phyloP scores from a whole-genome alignment of 75 land plant species.

The Pinus albicaulis region DNA sequence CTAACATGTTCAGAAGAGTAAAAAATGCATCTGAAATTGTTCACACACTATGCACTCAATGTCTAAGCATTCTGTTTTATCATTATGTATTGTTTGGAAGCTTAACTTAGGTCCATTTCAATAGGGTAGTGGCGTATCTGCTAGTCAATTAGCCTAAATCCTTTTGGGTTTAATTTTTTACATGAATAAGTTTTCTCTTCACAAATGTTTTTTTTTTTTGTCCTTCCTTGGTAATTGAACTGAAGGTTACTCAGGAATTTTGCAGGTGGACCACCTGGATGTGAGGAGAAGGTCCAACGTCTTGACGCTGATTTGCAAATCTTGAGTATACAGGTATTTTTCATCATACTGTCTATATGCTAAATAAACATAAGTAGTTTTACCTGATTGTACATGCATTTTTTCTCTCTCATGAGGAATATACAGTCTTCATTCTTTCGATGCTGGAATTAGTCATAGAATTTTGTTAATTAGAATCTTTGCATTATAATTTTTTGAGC shows the following conservation, averaged over 20 bases:
- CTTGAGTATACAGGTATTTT: slow-evolving; percentile 74
- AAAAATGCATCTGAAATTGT: no score
- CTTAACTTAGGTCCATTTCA: no score
- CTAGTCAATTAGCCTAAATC: not conserved
- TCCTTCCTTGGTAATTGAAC: not conserved
- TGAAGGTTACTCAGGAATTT: not conserved
- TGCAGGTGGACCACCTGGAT: slow-evolving; percentile 53
- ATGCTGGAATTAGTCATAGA: not conserved
- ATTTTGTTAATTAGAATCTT: not conserved
- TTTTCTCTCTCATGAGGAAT: not conserved
- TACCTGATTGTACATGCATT: not conserved
- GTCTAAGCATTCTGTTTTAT: no score
- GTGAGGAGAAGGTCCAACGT: slow-evolving; percentile 37
- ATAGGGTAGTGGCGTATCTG: no score
- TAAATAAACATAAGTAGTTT: not conserved
- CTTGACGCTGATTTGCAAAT: slow-evolving; percentile 83
- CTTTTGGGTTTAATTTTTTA: not conserved
- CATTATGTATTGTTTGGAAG: no score
- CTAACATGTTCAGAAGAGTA: no score
- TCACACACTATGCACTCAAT: no score
- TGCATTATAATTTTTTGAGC: not conserved
- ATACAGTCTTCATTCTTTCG: not conserved
- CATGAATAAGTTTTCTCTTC: not conserved
- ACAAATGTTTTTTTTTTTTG: no score
- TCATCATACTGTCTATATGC: not conserved